Evolutionary conservation across 768 basidiomycete genomes (phyloP).

Genomic region (Tephrocybe sp.): DNA sequence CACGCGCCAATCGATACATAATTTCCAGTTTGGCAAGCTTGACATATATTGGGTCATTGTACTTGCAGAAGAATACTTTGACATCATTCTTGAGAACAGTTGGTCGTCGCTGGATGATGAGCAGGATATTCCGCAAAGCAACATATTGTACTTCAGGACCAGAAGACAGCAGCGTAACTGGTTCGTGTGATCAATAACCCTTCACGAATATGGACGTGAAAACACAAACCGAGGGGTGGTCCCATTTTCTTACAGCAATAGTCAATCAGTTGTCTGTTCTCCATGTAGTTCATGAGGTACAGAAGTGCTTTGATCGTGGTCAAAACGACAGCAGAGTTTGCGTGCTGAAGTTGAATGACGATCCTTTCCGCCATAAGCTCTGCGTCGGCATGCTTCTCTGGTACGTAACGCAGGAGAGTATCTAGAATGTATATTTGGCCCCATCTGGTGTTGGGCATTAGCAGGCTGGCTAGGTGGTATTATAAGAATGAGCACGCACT

Average conservation of each 20-base stretch:
- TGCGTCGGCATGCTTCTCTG: conserved; percentile 82
- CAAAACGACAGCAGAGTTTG: conserved; percentile 98
- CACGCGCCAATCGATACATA: conserved; percentile 96
- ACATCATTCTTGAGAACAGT: conserved; percentile 94
- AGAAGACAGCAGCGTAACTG: conserved; percentile 93
- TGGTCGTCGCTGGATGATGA: conserved; percentile 95
- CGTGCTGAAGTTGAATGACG: conserved; percentile 89
- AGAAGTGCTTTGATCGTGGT: conserved; percentile 96
- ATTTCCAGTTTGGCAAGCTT: conserved; percentile 98
- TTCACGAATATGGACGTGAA: neutral
- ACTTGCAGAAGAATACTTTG: conserved; percentile 99
- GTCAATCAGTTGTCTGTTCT: conserved; percentile 80
- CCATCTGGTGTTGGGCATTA: conserved; percentile 61
- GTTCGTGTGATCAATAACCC: conserved; percentile 2
- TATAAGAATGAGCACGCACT: conserved; percentile 54
- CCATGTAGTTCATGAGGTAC: conserved; percentile 99
- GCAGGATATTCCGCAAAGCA: conserved; percentile 90
- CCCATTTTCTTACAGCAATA: conserved; percentile 97
- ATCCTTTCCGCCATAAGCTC: conserved; percentile 96
- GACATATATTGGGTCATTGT: conserved; percentile 99
- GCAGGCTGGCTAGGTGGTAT: neutral
- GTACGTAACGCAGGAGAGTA: conserved; percentile 90
- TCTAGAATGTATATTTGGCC: conserved; percentile 98
- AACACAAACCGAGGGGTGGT: conserved; percentile 80
- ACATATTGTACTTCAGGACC: conserved; percentile 99